Evolutionary conservation across 2,329 filamentous ascomycete species (phyloP).

Genomic region (Chrysoporthe cubensis): DNA sequence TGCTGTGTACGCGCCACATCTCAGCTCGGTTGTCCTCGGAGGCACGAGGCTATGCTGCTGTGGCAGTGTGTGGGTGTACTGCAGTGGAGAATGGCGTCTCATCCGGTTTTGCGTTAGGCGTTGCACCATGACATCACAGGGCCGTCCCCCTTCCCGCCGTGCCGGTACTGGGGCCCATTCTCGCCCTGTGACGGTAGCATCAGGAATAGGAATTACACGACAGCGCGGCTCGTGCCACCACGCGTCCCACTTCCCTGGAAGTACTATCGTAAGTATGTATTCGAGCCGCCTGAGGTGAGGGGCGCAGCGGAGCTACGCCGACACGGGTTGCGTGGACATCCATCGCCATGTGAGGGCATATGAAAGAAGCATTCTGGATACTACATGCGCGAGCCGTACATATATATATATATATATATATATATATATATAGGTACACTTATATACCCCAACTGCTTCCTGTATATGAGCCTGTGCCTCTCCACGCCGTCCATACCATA

Average conservation of each 20-base stretch:
- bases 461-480: neutral
- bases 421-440: too few relatives aligned
- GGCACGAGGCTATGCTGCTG: neutral
- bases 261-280: too few relatives aligned
- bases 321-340: too few relatives aligned
- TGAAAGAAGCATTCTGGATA: neutral
- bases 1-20: neutral
- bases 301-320: neutral
- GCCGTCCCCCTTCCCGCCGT: neutral
- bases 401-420: neutral
- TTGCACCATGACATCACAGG: constrained; percentile 2
- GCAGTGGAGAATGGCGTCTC: neutral
- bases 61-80: neutral
- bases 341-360: neutral
- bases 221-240: neutral
- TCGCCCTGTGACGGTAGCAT: neutral
- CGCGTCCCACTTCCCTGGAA: too few relatives aligned
- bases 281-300: neutral
- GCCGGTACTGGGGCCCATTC: neutral
- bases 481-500: too few relatives aligned
- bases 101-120: neutral
- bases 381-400: neutral
- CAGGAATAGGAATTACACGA: neutral
- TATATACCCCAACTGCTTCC: neutral
- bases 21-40: neutral